Evolutionary conservation across 2,329 filamentous ascomycete genomes (phyloP), one percentile per base, ranked within the genome.

Genomic region (Aspergillus piperis): DNA sequence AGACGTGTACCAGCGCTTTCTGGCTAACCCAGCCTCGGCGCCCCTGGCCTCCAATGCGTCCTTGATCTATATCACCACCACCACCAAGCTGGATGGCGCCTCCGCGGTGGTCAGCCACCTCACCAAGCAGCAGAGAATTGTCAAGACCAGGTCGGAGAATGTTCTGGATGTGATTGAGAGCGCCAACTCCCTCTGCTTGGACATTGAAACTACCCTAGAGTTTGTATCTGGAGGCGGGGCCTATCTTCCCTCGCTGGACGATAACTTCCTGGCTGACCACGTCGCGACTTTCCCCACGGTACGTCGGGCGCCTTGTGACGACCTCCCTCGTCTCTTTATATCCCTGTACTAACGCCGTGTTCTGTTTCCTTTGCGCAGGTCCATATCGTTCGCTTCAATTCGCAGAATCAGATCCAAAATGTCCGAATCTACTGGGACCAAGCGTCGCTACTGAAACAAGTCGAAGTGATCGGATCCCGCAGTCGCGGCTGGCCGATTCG

Each of bases 381-480:
- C 69, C 95, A 99, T 80, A 88, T 98, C 65, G 93, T 99, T 66
- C 86, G 87, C 60, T 96, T 97, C 77, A 86, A 96, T 75, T 74
- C 77, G 66, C 78, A 89, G 50, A 86, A 87, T 74, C 92, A 91
- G 80, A 97, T 99, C 73, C 77, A 84, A 61, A 91, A 95, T 75
- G 90, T 98, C 65, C 90, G 94, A 68, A 86, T 94, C 68, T 91
- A 90, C 75, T 99, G 95, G 95, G 95, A 99, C 75, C 95, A 99
- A 77, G 93, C 88, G 62, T 90, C 92, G 57, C 85, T 99, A 42
- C 85, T 99, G 67, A 98, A 95, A 80, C 90, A 96, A 76, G 85
- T 97, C 65, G 93, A 97, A 64, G 88, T 97, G 59, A 98, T 99
- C 76, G 94, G 95, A 70, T 89, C 88, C 73, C 89, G 90, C 57